Evolutionary conservation across 768 basidiomycete species (phyloP), one percentile per base, ranked within the genome.

Genomic region (Tricholoma bakamatsutake): DNA sequence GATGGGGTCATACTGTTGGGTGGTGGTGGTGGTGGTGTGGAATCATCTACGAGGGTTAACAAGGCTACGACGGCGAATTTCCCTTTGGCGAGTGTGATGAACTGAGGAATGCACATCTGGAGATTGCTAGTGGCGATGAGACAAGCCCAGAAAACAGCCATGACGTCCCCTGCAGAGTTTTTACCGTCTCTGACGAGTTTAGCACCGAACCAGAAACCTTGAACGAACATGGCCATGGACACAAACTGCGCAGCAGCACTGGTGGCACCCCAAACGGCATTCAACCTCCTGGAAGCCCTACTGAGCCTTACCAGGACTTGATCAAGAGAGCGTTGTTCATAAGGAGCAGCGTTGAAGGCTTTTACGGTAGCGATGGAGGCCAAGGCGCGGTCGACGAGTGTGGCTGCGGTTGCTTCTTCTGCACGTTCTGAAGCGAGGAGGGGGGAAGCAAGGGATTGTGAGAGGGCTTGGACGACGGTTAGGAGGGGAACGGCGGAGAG

Each of bases 141-240:
- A 67, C 92, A 94, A 0, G 96, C 94, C 95, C 96, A 98, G 69
- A 98, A 99, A 51, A 95, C 92, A n/a, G 89, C 85, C 87, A 94
- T 95, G 59, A 98, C 89, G 34, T 87, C 81, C 1, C 93, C 93
- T 0, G 88, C 73, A 3, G 72, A 72, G 52, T 83, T 77, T 58
- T 77, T 82, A 13, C 88, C 89, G 11, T 85, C 77, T n/a, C 83
- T 72, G n/a, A 99, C 93, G 51, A 97, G 80, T 65, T 88, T 86
- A 2, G 88, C 80, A 11, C 95, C 96, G 64, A 87, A 98, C 94
- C 96, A 98, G 71, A 98, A 98, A 0, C 87, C 94, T 64, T 93
- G 88, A 7, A 98, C 93, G 71, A 98, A 99, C 85, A 97, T 95
- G 27, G 81, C 81, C 79, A 94, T 86, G 63, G 88, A 81, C 55